Base-by-base conservation (phyloP, 2,329 filamentous ascomycete genomes). In the Cladosporium sp. region DNA sequence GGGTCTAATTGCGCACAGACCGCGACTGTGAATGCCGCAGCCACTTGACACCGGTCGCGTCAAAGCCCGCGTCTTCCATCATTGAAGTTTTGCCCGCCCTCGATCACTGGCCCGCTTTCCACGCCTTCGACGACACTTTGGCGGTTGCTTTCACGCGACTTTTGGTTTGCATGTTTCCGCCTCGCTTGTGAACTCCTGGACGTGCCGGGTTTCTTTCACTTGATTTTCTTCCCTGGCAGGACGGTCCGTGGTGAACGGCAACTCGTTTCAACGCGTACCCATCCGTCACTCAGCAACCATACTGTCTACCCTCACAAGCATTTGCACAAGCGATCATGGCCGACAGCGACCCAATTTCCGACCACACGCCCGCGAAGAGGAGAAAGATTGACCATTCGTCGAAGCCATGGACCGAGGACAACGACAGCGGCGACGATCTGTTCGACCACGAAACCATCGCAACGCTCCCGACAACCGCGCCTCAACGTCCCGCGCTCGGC, bases 401-500 rank as follows among this genome's bases (percentile, higher is more conserved):
- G 13, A 63, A 57, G 49, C 54, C 56, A 19, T 67, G 60, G 61
- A 59, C 63, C 52, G 74, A 70, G 9, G 68, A 72, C 33, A 64
- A 70, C 18, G 75, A 77, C 55, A 72, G 67, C 56, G 73, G 70
- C 7, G 77, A 78, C 54, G 74, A 76, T 8, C 61, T 77, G 40
- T 76, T 77, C 52, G 71, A 77, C 51, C 71, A 70, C 41, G 73
- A 80, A 55, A 79, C 76, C 9, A 63, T 77, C 48, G 74, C 72
- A 55, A 79, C 76, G 9, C 55, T 55, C 14, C 42, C 46, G 40
- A 18, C 41, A 35, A 13, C 52, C 32, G 33, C 46, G 14, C 13
- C 46, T 1, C 46, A 42, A 13, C 33, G 18, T 31, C 42, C 42
- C 8, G 42, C 40, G 32, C 28, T 56, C 10, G 49, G 49, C n/a